Conservation (phyloP, 2,329 filamentous ascomycete genomes). For the Aspergillus tanneri region DNA sequence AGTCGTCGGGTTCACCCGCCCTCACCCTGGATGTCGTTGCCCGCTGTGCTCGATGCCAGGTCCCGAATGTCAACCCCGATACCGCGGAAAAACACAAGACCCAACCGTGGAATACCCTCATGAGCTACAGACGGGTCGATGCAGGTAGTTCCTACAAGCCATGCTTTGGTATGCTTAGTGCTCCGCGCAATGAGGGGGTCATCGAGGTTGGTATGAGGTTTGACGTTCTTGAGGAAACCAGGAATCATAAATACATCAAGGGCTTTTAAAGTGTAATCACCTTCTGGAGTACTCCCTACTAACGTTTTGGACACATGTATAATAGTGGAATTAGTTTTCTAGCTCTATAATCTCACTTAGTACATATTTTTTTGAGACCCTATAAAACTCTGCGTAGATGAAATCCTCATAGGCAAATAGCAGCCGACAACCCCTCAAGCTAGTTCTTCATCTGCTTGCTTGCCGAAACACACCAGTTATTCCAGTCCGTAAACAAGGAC, state of each 20-base stretch:
- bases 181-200: conserved; percentile 55
- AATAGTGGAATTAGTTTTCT: not conserved
- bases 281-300: too few species aligned
- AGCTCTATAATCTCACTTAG: not conserved
- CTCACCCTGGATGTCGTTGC: conserved; percentile 58
- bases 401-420: too few species aligned
- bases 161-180: conserved; percentile 66
- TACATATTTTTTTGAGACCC: not conserved
- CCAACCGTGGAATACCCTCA: conserved; percentile 62
- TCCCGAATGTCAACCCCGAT: conserved; percentile 65
- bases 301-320: too few species aligned
- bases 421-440: not conserved
- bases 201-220: conserved; percentile 60
- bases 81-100: conserved; percentile 58
- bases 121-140: conserved; percentile 61
- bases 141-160: conserved; percentile 63
- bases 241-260: conserved; percentile 56
- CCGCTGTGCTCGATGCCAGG: conserved; percentile 60
- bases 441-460: conserved; percentile 43
- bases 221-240: conserved; percentile 58
- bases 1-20: conserved; percentile 13
- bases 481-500: conserved; percentile 69
- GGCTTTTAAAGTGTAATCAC: conserved; percentile 33
- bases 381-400: not conserved
- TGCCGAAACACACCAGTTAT: conserved; percentile 65